Conservation (phyloP, 345 rosid genomes). For the Rhodamnia argentea region DNA sequence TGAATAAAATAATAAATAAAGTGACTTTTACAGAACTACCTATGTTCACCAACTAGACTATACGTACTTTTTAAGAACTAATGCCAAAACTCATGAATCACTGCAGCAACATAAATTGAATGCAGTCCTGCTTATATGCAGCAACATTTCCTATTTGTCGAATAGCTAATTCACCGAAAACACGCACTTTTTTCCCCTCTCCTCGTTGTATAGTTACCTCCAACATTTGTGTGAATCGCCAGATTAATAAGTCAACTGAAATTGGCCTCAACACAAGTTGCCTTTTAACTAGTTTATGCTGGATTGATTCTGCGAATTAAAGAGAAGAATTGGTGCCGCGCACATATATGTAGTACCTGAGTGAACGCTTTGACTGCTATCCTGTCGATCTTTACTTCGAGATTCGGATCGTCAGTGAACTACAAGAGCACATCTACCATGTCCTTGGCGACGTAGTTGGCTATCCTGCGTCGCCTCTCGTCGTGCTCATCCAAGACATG, state of each 20-base stretch:
- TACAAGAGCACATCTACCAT: conserved; percentile 61
- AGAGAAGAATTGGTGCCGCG: not conserved
- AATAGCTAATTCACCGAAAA: too few relatives aligned
- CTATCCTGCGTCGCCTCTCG: conserved; percentile 14
- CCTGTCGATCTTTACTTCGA: conserved; percentile 55
- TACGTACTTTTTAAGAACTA: not conserved
- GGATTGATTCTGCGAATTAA: not conserved
- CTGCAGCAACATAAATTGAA: not conserved
- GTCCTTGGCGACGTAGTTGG: conserved; percentile 38
- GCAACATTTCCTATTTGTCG: not conserved
- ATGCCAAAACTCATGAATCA: not conserved
- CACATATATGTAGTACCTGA: conserved; percentile 19
- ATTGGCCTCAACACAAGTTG: not conserved
- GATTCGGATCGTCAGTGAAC: conserved; percentile 47
- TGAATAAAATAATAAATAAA: too few relatives aligned
- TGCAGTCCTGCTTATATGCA: not conserved
- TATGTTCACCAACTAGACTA: not conserved
- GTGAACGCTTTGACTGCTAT: conserved; percentile 49
- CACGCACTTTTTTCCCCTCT: too few relatives aligned
- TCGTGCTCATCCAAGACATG: conserved; percentile 52
- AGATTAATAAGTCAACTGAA: too few relatives aligned
- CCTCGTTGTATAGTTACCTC: too few relatives aligned
- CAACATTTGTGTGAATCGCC: too few relatives aligned
- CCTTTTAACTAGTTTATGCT: not conserved
- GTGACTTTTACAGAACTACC: too few relatives aligned